phyloP scores from a whole-genome alignment of 208 protist species.

The Leishmania lainsoni region DNA sequence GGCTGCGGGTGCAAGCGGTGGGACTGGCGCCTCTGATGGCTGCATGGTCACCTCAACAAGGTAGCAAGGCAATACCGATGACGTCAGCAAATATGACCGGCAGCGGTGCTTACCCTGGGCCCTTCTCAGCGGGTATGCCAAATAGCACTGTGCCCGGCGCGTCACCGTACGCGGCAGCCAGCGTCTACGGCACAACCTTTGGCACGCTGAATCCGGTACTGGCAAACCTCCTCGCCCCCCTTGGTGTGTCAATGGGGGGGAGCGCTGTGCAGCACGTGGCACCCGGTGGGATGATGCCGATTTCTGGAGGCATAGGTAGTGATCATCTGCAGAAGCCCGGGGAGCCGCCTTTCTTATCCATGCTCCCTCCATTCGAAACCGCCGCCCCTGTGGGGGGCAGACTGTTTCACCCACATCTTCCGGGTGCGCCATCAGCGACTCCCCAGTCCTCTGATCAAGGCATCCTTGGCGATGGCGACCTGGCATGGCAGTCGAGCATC shows the following conservation, averaged over 20 bases:
- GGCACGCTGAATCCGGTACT: constrained; percentile 21
- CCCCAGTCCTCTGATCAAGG: constrained; percentile 8
- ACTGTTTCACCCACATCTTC: background rate
- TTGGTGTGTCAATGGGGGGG: constrained; percentile 4
- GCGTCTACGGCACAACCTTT: constrained; percentile 12
- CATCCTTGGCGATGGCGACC: constrained; percentile 21
- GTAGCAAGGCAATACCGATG: background rate
- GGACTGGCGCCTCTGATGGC: constrained; percentile 16
- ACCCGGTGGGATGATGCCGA: constrained; percentile 3
- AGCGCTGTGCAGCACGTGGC: background rate
- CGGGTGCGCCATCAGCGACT: background rate
- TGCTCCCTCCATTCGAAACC: background rate
- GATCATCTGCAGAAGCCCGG: background rate
- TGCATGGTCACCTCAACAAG: background rate
- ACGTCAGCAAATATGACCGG: background rate
- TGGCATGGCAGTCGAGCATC: constrained; percentile 1
- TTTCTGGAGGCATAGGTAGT: background rate
- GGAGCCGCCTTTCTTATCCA: constrained; percentile 7
- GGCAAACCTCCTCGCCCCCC: constrained; percentile 19
- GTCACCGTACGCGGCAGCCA: background rate
- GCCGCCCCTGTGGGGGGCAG: background rate
- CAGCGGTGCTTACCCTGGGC: constrained; percentile 5
- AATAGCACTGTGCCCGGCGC: background rate
- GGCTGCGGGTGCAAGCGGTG: constrained; percentile 33
- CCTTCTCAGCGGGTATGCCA: constrained; percentile 1